Base-by-base conservation (phyloP, 73 alveolate species). In the Stentor coeruleus region DNA sequence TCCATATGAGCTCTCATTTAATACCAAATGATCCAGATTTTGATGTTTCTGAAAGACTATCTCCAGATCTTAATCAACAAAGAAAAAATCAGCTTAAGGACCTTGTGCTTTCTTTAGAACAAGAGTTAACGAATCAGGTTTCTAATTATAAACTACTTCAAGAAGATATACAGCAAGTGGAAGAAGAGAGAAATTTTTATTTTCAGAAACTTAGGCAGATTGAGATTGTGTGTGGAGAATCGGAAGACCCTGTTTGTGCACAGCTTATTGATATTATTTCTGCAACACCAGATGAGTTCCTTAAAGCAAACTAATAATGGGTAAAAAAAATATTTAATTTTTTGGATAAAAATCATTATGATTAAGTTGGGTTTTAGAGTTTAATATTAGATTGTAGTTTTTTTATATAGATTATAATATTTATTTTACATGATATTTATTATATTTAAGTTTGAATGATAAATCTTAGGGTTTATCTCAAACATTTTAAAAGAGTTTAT, bases 121-220 rank as follows among this genome's bases (percentile, higher is more conserved):
- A 81, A 60, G 93, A 90, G 39, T 75, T 90, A 11, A 87, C 96
- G 31, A 81, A 87, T 55, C 82, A 76, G 77, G 90, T 90, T 3
- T 83, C 72, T 39, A 90, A 85, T 57, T 92, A 90, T 55, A 90
- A 90, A 81, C 82, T 90, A 75, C 85, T 90, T 74, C 60, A 87
- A 38, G 96, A 90, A 57, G 96, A 90, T 72, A 90, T 90, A 30
- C 38, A 75, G 41, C 66, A 82, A 74, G 89, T 90, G 26, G 96
- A 90, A 59, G 96, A 90, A 77, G 96, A 90, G 83, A 83, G 92
- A 59, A 90, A 90, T 59, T 90, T 90, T 74, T 90, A 90, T 38
- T 90, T 83, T 81, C 80, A 66, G 81, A 90, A 89, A 76, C 88
- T 90, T 59, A 38, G 93, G 74, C 40, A 58, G 35, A 84, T 90